These are phyloP conservation scores for Elaeis oleifera DNA, from an alignment of 202 grass and related monocot genomes.

Conservation along the genomic window DNA sequence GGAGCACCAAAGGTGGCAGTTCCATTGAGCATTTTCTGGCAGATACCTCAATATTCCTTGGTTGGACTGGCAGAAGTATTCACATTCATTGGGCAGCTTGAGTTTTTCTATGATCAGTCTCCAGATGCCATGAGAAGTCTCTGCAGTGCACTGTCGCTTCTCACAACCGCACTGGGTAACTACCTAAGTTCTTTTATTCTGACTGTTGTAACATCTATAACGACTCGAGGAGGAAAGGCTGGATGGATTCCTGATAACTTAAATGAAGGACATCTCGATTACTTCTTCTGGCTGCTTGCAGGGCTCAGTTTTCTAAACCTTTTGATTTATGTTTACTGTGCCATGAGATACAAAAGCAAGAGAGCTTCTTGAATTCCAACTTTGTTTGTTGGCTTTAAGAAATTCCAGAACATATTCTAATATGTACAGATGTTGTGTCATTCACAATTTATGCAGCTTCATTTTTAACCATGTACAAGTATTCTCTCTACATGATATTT, in stretches of 20 bases:
- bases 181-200: slow-evolving; percentile 4
- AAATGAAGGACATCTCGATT: slow-evolving; percentile 5
- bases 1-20: not conserved
- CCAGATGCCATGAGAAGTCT: slow-evolving; percentile 11
- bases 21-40: slow-evolving; percentile 3
- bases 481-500: too few relatives aligned
- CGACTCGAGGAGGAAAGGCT: not conserved
- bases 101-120: slow-evolving; percentile 15
- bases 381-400: too few relatives aligned
- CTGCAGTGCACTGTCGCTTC: not conserved
- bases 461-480: too few relatives aligned
- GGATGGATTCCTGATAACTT: slow-evolving; percentile 15
- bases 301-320: slow-evolving; percentile 3
- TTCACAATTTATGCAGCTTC: too few relatives aligned
- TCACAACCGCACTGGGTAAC: not conserved
- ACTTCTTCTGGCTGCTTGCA: slow-evolving; percentile 11
- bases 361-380: too few relatives aligned
- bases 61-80: slow-evolving; percentile 2
- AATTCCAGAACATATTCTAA: too few relatives aligned
- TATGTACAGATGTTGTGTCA: too few relatives aligned
- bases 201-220: not conserved
- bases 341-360: not conserved
- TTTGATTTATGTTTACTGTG: not conserved
- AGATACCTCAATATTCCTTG: slow-evolving; percentile 8
- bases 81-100: slow-evolving; percentile 8